Base-by-base conservation (phyloP, 345 rosid genomes). In the Lumnitzera littorea region DNA sequence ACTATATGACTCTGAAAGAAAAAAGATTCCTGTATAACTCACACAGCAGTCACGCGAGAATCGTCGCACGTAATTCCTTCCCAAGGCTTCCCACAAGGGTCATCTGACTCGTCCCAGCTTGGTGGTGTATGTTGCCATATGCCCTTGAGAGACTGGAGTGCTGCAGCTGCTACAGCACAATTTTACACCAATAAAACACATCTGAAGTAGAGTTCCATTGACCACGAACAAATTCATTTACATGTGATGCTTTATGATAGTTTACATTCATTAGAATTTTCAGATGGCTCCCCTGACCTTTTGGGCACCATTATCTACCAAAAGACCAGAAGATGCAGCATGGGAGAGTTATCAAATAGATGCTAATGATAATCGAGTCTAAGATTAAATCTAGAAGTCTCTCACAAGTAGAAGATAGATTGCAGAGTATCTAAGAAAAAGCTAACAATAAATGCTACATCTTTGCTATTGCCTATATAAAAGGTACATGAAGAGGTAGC, bases 31-130 rank as follows among this genome's bases (percentile, higher is more conserved):
- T 53, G 43, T 20, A 4, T 36, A 36, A 71, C 94, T 87, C 58
- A 94, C 97, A 94, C 24, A 56, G 87, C 84, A 48, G 96, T 88
- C 57, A 94, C 84, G 73, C 95, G 81, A 2, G 91, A 81, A 61
- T 50, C 67, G 65, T 72, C 76, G 74, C 97, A 94, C 12, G 87
- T 69, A 69, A 94, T 77, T 50, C 97, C 99, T 76, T 90, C 96
- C 99, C 97, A 94, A 58, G 87, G 87, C 51, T 66, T 60, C 62
- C 85, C 85, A 66, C 96, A 94, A 10, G 99, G 97, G 73, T 88
- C 97, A 31, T 79, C 78, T 24, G 87, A 78, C 13, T 64, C 78
- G 48, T 57, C 77, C 96, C 96, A 94, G 65, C 75, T 83, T 23
- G 96, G 89, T 0, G 99, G 97, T 2, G 79, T 76, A 74, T 88